Conservation (phyloP, 352 stramenopile genomes). For the Halophytophthora polymorphica region DNA sequence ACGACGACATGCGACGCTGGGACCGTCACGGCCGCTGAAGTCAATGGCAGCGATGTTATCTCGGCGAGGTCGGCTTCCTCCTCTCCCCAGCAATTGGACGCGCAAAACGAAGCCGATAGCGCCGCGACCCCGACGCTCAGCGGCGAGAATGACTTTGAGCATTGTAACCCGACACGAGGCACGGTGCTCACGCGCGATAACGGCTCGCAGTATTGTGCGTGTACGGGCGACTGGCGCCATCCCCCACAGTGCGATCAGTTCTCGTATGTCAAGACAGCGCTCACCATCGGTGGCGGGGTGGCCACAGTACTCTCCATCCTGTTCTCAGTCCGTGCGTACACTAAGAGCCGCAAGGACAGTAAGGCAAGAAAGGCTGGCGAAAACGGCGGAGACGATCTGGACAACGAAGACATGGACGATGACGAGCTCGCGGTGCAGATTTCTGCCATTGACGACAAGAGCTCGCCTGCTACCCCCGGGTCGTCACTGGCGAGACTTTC, state of each 20-base stretch:
- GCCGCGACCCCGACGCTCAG: conserved; percentile 1
- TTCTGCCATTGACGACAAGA: conserved; percentile 2
- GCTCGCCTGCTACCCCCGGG: not conserved
- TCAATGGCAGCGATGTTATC: conserved; percentile 2
- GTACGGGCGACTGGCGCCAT: conserved; percentile 39
- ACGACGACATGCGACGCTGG: conserved; percentile 7
- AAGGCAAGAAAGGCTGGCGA: conserved; percentile 1
- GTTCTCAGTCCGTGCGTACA: conserved; percentile 28
- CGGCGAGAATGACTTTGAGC: conserved; percentile 7
- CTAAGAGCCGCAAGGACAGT: conserved; percentile 29
- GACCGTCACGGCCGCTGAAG: too few species aligned
- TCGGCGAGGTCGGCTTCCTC: conserved; percentile 2
- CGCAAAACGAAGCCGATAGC: conserved; percentile 2
- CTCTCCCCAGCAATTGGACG: conserved; percentile 1
- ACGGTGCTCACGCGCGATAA: conserved; percentile 26
- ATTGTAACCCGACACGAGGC: conserved; percentile 42
- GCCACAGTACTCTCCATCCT: conserved; percentile 38
- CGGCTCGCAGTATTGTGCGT: conserved; percentile 30
- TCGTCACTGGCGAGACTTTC: not conserved
- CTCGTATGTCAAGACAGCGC: conserved; percentile 30
- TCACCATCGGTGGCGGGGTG: conserved; percentile 38
- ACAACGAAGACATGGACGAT: conserved; percentile 10
- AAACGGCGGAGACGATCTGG: conserved; percentile 1
- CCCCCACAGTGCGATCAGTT: conserved; percentile 36
- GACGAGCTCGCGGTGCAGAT: conserved; percentile 5